Conservation (phyloP, 164 flowering plant species). For the Tinospora cordifolia region DNA sequence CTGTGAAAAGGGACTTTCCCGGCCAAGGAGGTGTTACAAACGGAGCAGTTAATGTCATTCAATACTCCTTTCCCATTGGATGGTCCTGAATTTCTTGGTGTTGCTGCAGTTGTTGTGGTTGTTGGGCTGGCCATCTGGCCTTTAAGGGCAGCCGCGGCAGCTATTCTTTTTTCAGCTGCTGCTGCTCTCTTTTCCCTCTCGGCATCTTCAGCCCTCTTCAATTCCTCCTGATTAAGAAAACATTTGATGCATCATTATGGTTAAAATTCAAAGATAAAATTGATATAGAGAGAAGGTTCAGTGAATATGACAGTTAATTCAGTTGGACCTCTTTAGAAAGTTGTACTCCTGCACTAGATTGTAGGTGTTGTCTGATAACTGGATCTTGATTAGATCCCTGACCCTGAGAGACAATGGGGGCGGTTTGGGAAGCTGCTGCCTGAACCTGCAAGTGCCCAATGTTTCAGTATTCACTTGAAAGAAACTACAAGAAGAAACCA, state of each 20-base stretch:
- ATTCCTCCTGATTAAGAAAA: conserved; percentile 47
- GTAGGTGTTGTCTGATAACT: conserved; percentile 22
- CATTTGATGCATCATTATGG: background rate
- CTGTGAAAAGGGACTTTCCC: conserved; percentile 88
- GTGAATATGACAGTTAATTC: background rate
- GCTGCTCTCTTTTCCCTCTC: conserved; percentile 96
- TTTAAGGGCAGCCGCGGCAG: conserved; percentile 37
- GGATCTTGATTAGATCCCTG: conserved; percentile 20
- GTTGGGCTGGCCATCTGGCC: conserved; percentile 23
- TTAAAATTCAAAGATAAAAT: background rate
- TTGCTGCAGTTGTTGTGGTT: background rate
- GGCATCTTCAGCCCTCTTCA: conserved; percentile 41
- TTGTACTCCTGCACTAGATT: conserved; percentile 16
- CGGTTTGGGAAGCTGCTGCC: conserved; percentile 32
- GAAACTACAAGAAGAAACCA: background rate
- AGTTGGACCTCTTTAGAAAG: conserved; percentile 62
- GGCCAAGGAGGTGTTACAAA: conserved; percentile 60
- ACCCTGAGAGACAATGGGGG: conserved; percentile 20
- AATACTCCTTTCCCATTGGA: conserved; percentile 14
- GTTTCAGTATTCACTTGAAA: background rate
- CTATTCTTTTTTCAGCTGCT: conserved; percentile 88
- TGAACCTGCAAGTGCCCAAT: conserved; percentile 34
- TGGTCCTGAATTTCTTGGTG: conserved; percentile 21
- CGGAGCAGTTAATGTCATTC: conserved; percentile 50
- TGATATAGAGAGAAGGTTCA: background rate